Evolutionary conservation across 495 filamentous ascomycete species (phyloP), one percentile per base, ranked within the genome.

Genomic region (Penicillium argentinense): DNA sequence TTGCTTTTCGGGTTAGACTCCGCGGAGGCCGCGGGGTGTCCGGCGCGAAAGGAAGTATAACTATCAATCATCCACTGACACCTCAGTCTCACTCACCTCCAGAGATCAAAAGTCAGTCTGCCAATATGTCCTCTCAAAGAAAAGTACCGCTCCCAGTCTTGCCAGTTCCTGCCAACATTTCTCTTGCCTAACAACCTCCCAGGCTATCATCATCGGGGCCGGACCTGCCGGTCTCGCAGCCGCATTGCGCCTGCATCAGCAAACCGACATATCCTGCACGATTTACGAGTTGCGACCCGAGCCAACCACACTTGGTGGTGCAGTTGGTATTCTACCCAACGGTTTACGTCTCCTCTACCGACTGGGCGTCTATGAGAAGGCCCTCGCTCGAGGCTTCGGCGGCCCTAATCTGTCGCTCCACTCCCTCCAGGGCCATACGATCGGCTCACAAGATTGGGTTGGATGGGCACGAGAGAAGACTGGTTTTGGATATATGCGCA

Each of bases 141-240:
- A 57, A 54, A 27, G 54, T 50, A 49, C 40, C 21, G 38, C n/a
- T 9, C 13, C 14, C 34, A 21, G 18, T 28, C 27, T 6, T 25
- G 4, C 16, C 36, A 8, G 2, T 3, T 16, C 18, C 8, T 25
- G 5, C n/a, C 3, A 39, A 16, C 7, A 28, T 27, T 29, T 6
- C 21, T 9, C 12, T 13, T 12, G 9, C 39, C 42, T 22, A 49
- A 16, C 16, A 34, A 33, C 9, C 12, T 8, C 16, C n/a, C 26
- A 61, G 58, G 55, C 51, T 34, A 67, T 83, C 14, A 74, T 86
- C 16, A 73, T 83, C 22, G 82, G 83, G 19, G 82, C 77, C 3
- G 82, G 83, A 4, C 63, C 63, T 3, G 61, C 59, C 2, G 63
- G 63, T 11, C 56, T 69, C 3, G 54, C 59, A 38, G 43, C 60